Evolutionary conservation across 1,139 yeast genomes (phyloP).

Genomic region (Candida sanyaensis): DNA sequence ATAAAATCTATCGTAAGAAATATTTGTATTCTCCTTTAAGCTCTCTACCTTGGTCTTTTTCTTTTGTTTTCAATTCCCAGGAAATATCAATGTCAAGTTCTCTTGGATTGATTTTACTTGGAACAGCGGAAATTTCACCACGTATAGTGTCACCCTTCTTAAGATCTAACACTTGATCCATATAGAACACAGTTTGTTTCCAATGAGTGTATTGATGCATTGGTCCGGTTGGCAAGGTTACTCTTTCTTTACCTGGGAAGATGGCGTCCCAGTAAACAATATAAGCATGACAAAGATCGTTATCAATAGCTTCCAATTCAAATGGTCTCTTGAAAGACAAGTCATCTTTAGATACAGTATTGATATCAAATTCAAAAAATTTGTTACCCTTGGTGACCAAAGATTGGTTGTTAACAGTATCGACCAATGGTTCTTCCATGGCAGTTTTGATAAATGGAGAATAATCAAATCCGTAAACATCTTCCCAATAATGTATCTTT

Average conservation of each 20-base stretch:
- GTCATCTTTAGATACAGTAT: conserved; percentile 82
- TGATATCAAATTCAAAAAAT: conserved; percentile 82
- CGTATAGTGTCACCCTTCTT: conserved; percentile 74
- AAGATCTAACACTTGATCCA: conserved; percentile 77
- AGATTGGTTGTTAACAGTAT: conserved; percentile 81
- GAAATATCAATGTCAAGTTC: conserved; percentile 71
- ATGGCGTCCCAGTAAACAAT: conserved; percentile 95
- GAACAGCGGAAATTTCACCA: conserved; percentile 74
- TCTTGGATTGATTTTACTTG: conserved; percentile 79
- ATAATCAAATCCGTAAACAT: conserved; percentile 95
- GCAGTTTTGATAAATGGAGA: conserved; percentile 71
- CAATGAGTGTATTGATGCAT: conserved; percentile 85
- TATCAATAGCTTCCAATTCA: conserved; percentile 69
- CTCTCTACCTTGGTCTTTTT: conserved; percentile 54
- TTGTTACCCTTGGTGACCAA: conserved; percentile 71
- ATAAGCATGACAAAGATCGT: conserved; percentile 84
- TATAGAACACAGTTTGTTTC: conserved; percentile 96
- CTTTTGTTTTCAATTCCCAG: conserved; percentile 61
- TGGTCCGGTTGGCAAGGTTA: conserved; percentile 78
- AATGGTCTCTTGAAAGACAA: conserved; percentile 73
- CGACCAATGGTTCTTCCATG: conserved; percentile 93
- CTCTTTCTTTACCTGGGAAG: conserved; percentile 66
- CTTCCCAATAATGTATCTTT: conserved; percentile 93
- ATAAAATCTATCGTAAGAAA: conserved; percentile 52
- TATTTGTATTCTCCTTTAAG: conserved; percentile 60